Evolutionary conservation across 352 stramenopile species (phyloP), one percentile per base, ranked within the genome.

Genomic region (Phytophthora pini): DNA sequence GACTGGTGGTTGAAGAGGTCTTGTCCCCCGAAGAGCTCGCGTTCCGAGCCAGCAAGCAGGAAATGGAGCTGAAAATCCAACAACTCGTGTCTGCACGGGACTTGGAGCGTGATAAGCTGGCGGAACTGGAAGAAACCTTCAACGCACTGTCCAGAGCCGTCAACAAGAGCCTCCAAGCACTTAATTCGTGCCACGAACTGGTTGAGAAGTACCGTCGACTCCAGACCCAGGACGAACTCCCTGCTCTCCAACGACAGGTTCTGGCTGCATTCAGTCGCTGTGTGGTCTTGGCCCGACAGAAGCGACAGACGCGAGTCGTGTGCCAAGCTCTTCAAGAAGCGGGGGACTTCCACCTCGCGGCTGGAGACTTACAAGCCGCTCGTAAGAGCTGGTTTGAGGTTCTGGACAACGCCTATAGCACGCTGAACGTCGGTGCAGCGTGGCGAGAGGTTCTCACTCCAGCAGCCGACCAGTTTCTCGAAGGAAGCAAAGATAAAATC

Each of bases 361-460:
- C 64, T n/a, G 57, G 64, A 39, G 68, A 92, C 13, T 7, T 44
- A 1, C 68, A 75, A 48, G 39, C 64, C 13, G 87, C 85, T n/a
- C 46, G 66, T 17, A 93, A 92, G 43, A 64, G 53, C 22, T 95
- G 87, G 87, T 73, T 88, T 5, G 87, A 94, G 47, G 73, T 62
- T 6, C 65, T 95, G 46, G 87, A 95, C 45, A 92, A 92, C 31
- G 82, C 86, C 0, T 92, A 91, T 36, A 83, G 72, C 8, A 69
- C 73, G 22, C 57, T 95, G 3, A 77, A 83, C 26, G 66, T 86
- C 8, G 62, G 69, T 0, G 60, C 60, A 11, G 77, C 47, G 17
- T 94, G 85, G 85, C 74, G 82, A 27, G 69, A 90, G 11, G 64
- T 82, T 8, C 26, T 91, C 11, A 36, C 40, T 22, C 44, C 50